phyloP scores from a whole-genome alignment of 202 grass and related monocot species.

The Carex arenaria region DNA sequence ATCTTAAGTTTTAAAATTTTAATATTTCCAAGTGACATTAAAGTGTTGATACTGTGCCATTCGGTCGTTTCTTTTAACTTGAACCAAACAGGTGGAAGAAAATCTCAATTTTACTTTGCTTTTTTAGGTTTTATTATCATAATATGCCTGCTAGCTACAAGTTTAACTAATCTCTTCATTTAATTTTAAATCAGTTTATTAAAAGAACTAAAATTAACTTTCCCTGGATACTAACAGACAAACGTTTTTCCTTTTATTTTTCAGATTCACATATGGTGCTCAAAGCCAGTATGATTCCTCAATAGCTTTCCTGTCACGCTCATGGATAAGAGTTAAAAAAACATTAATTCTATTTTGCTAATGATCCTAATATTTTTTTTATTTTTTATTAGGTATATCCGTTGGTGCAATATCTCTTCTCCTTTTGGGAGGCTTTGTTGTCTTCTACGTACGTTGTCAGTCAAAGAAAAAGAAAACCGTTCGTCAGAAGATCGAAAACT shows the following conservation, averaged over 20 bases:
- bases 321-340: background rate
- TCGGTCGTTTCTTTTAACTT: too few species aligned
- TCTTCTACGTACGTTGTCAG: background rate
- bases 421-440: background rate
- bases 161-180: too few species aligned
- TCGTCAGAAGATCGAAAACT: slow-evolving; percentile 12
- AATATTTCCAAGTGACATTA: too few species aligned
- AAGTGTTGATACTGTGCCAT: too few species aligned
- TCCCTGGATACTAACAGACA: background rate
- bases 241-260: background rate
- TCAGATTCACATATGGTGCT: background rate
- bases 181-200: too few species aligned
- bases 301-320: background rate
- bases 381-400: background rate
- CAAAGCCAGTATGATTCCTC: background rate
- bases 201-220: too few species aligned
- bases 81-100: too few species aligned
- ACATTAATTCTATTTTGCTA: background rate
- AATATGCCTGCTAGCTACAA: too few species aligned
- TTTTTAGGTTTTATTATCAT: too few species aligned
- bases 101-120: too few species aligned
- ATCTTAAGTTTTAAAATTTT: too few species aligned
- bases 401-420: background rate
- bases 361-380: background rate
- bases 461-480: slow-evolving; percentile 13